Evolutionary conservation across 2,329 filamentous ascomycete genomes (phyloP).

Genomic region (Penicillium oxalicum): DNA sequence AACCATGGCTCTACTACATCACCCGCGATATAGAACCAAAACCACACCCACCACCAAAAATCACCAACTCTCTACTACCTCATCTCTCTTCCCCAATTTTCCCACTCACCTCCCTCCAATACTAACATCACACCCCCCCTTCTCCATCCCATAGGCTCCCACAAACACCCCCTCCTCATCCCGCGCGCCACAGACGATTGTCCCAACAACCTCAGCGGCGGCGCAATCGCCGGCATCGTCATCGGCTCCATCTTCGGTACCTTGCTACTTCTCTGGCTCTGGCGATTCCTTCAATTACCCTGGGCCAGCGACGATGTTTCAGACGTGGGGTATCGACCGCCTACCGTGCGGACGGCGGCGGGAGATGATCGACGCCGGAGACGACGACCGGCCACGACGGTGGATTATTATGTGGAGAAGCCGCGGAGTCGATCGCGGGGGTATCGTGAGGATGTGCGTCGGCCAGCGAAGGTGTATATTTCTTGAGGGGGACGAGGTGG

Average conservation of each 20-base stretch:
- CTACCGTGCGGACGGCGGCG: slow-evolving; percentile 14
- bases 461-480: slow-evolving; percentile 35
- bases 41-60: too few relatives aligned
- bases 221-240: slow-evolving; percentile 37
- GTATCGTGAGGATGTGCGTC: slow-evolving; percentile 26
- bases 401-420: slow-evolving; percentile 32
- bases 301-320: slow-evolving; percentile 17
- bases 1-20: too few relatives aligned
- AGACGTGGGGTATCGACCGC: slow-evolving; percentile 21
- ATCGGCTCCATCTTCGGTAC: slow-evolving; percentile 36
- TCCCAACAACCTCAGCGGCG: slow-evolving; percentile 28
- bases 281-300: slow-evolving; percentile 22
- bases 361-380: slow-evolving; percentile 16
- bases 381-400: slow-evolving; percentile 19
- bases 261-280: slow-evolving; percentile 34
- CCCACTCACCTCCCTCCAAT: background rate
- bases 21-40: too few relatives aligned
- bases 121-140: background rate
- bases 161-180: slow-evolving; percentile 10
- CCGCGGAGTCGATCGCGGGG: slow-evolving; percentile 16
- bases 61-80: too few relatives aligned
- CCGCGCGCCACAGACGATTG: slow-evolving; percentile 24
- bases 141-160: slow-evolving; percentile 14
- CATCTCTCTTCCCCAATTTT: too few relatives aligned
- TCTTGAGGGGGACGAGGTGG: background rate